Conservation (phyloP, 75 land plant species). For the Picea glauca region DNA sequence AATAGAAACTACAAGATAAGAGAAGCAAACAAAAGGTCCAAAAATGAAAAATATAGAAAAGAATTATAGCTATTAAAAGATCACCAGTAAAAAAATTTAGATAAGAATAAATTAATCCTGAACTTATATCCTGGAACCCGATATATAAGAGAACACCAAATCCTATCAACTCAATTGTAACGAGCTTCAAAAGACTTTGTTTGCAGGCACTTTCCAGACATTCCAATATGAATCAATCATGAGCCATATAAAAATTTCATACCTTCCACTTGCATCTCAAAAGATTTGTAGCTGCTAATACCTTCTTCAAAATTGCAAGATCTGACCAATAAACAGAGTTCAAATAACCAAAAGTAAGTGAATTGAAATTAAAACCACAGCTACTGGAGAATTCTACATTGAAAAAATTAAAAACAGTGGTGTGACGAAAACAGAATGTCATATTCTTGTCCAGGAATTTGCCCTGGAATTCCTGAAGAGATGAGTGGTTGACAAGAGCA, state of each 20-base stretch:
- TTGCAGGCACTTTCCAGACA: background rate
- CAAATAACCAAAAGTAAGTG: background rate
- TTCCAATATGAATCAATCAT: background rate
- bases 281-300: slow-evolving; percentile 36
- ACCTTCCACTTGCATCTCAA: slow-evolving; percentile 70
- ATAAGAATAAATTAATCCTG: background rate
- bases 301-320: slow-evolving; percentile 60
- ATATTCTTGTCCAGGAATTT: background rate
- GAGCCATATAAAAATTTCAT: background rate
- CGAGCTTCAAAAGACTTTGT: background rate
- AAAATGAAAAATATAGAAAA: background rate
- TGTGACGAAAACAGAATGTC: background rate
- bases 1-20: background rate
- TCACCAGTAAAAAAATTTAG: background rate
- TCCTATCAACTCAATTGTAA: background rate
- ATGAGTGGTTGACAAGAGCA: background rate
- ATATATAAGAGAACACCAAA: background rate
- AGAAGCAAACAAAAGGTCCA: background rate
- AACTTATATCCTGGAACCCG: background rate
- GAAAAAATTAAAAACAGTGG: background rate
- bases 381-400: background rate
- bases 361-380: background rate
- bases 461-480: background rate
- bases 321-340: slow-evolving; percentile 25
- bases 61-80: background rate